phyloP scores from a whole-genome alignment of 441 rosid genomes.

The Euphorbia celastroides region DNA sequence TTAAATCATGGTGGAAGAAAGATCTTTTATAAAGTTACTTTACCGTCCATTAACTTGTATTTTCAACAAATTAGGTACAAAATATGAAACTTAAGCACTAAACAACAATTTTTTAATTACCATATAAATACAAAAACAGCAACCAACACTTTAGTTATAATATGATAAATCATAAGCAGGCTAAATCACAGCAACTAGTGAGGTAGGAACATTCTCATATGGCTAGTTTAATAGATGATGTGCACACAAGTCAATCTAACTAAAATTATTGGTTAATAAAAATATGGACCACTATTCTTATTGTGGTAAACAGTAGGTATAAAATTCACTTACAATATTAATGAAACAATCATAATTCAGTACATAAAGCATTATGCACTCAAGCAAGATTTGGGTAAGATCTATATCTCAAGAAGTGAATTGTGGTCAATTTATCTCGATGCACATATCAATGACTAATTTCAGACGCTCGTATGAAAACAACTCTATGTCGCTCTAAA shows the following conservation, averaged over 20 bases:
- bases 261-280: conserved; percentile 5
- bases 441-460: too few relatives aligned
- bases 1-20: conserved; percentile 12
- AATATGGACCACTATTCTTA: conserved; percentile 1
- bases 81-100: neutral
- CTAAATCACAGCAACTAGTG: too few relatives aligned
- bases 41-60: neutral
- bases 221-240: neutral
- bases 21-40: neutral
- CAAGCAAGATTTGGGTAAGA: too few relatives aligned
- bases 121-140: neutral
- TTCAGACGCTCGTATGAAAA: too few relatives aligned
- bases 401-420: too few relatives aligned
- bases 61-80: neutral
- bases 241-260: neutral
- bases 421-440: too few relatives aligned
- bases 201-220: neutral
- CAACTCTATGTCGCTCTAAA: too few relatives aligned
- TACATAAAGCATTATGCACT: neutral
- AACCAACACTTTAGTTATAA: neutral
- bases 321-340: neutral
- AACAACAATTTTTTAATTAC: neutral
- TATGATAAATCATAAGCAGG: neutral
- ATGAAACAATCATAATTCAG: neutral
- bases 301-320: neutral